Evolutionary conservation across 2,329 filamentous ascomycete genomes (phyloP).

Genomic region (Fusarium stilboides): DNA sequence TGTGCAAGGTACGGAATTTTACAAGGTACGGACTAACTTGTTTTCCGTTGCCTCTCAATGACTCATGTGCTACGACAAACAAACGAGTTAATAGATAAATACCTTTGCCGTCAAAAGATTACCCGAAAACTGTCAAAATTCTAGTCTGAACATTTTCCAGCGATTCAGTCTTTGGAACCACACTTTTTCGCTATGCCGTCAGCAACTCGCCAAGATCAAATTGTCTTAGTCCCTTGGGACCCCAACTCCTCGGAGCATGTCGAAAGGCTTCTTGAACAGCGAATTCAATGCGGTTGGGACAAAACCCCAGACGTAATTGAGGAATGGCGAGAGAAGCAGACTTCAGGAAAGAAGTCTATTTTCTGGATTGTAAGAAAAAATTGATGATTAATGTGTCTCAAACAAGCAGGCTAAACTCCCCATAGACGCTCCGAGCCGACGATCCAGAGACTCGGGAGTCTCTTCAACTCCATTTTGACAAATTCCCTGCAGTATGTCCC

Average conservation of each 20-base stretch:
- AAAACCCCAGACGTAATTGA: slow-evolving; percentile 21
- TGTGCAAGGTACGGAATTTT: not conserved
- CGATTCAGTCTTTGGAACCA: no score
- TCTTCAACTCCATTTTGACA: slow-evolving; percentile 31
- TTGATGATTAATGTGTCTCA: no score
- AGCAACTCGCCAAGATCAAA: slow-evolving; percentile 7
- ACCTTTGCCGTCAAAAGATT: no score
- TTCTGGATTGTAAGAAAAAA: slow-evolving; percentile 46
- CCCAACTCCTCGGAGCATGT: slow-evolving; percentile 37
- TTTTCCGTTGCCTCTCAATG: slow-evolving; percentile 9
- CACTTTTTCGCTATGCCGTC: slow-evolving; percentile 14
- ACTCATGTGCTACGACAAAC: slow-evolving; percentile 8
- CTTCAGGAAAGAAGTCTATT: slow-evolving; percentile 40
- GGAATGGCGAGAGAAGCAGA: slow-evolving; percentile 39
- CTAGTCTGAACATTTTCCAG: no score
- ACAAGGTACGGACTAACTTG: slow-evolving; percentile 17
- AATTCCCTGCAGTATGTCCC: slow-evolving; percentile 27
- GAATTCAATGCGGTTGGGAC: slow-evolving; percentile 46
- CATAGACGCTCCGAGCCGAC: slow-evolving; percentile 31
- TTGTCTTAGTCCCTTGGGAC: slow-evolving; percentile 47
- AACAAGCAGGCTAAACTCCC: not conserved
- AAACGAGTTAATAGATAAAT: not conserved
- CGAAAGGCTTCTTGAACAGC: slow-evolving; percentile 30
- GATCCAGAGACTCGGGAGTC: slow-evolving; percentile 4
- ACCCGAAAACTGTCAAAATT: not conserved